phyloP scores from a whole-genome alignment of 495 filamentous ascomycete genomes.

The Acidomyces sp. region DNA sequence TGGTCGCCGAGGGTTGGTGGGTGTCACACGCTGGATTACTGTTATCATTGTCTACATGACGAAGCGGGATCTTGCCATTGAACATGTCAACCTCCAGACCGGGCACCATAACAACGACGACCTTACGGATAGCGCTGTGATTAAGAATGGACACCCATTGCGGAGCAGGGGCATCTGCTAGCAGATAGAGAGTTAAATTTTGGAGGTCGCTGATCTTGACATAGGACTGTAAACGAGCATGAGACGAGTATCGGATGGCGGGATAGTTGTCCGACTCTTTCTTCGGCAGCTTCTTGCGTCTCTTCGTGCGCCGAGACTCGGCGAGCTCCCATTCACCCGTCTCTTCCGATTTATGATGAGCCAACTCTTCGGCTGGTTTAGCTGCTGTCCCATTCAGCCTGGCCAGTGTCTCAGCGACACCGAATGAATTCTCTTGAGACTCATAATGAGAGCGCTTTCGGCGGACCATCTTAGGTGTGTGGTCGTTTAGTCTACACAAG shows the following conservation, averaged over 20 bases:
- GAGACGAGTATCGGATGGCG: slow-evolving; percentile 12
- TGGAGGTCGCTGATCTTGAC: slow-evolving; percentile 73
- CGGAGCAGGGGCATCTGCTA: slow-evolving; percentile 69
- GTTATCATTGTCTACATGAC: too few relatives aligned
- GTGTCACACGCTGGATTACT: too few relatives aligned
- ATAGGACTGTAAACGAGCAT: slow-evolving; percentile 50
- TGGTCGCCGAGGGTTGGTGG: background rate
- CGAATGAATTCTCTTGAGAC: slow-evolving; percentile 7
- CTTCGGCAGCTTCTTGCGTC: slow-evolving; percentile 17
- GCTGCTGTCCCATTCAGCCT: slow-evolving; percentile 7
- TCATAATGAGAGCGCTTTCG: slow-evolving; percentile 17
- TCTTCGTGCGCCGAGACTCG: slow-evolving; percentile 16
- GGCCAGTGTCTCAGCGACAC: slow-evolving; percentile 22
- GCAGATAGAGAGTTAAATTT: slow-evolving; percentile 69
- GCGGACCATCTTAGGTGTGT: background rate
- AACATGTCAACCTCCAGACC: slow-evolving; percentile 87
- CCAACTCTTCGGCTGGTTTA: background rate
- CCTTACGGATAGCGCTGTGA: slow-evolving; percentile 61
- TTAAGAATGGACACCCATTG: slow-evolving; percentile 78
- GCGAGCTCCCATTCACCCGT: slow-evolving; percentile 20
- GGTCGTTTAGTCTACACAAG: too few relatives aligned
- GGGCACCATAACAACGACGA: slow-evolving; percentile 87
- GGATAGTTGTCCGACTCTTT: slow-evolving; percentile 18
- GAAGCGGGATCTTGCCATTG: slow-evolving; percentile 43
- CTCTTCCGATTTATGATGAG: background rate